Conservation (phyloP, 164 flowering plant species). For the Euptelea pleiosperma region DNA sequence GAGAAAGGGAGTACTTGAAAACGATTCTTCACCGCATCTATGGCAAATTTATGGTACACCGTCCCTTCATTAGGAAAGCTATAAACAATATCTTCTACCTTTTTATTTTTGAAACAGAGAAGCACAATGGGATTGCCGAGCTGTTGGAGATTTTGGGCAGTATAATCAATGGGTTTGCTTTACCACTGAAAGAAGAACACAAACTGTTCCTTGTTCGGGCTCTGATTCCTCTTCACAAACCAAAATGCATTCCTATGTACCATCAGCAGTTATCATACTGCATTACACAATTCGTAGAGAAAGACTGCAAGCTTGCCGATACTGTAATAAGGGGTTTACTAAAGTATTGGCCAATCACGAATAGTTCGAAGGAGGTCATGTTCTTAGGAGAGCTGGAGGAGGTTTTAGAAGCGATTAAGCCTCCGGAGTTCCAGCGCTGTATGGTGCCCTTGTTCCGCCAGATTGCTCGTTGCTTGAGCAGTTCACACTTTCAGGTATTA, state of each 20-base stretch:
- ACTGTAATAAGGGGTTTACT: conserved; percentile 59
- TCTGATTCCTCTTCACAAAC: conserved; percentile 74
- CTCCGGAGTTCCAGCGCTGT: conserved; percentile 61
- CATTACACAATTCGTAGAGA: conserved; percentile 74
- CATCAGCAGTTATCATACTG: conserved; percentile 78
- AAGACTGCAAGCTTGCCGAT: conserved; percentile 82
- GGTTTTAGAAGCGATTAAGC: conserved; percentile 58
- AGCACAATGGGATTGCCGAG: conserved; percentile 78
- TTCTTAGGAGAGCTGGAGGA: conserved; percentile 68
- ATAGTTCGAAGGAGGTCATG: too few relatives aligned
- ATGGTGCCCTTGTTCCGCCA: conserved; percentile 67
- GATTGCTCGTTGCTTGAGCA: conserved; percentile 59
- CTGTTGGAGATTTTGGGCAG: conserved; percentile 76
- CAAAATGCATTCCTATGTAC: conserved; percentile 65
- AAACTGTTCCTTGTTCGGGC: conserved; percentile 61
- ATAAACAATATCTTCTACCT: conserved; percentile 68
- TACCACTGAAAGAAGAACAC: conserved; percentile 83
- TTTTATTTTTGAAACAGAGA: conserved; percentile 70
- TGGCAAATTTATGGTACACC: conserved; percentile 85
- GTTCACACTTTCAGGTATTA: conserved; percentile 66
- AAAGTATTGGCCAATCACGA: conserved; percentile 64
- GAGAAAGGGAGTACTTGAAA: conserved; percentile 80
- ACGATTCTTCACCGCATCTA: conserved; percentile 73
- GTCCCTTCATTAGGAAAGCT: conserved; percentile 72
- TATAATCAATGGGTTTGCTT: conserved; percentile 74